These are phyloP conservation scores for Nicotiana obtusifolia DNA, from an alignment of 257 asterid species.

Conservation along the genomic window DNA sequence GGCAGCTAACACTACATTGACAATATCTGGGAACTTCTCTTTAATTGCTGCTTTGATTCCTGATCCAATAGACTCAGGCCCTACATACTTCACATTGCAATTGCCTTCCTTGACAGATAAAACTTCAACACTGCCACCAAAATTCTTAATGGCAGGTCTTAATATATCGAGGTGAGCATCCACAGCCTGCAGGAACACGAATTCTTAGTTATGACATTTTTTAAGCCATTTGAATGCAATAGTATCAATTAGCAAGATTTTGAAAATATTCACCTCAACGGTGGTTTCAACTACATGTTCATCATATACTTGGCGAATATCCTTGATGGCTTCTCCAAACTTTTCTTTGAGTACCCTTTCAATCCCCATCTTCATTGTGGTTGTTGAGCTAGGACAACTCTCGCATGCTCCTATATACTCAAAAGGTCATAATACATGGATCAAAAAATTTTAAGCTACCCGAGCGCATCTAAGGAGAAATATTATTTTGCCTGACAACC, in stretches of 20 bases:
- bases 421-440: not conserved
- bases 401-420: slow-evolving; percentile 62
- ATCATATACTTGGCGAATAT: slow-evolving; percentile 66
- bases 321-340: slow-evolving; percentile 76
- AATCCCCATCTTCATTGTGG: slow-evolving; percentile 92
- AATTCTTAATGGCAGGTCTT: slow-evolving; percentile 87
- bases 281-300: slow-evolving; percentile 36
- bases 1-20: slow-evolving; percentile 49
- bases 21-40: slow-evolving; percentile 81
- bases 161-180: slow-evolving; percentile 67
- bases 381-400: slow-evolving; percentile 87
- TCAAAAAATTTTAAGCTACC: not conserved
- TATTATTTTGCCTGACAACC: not conserved
- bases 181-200: slow-evolving; percentile 51
- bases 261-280: slow-evolving; percentile 46
- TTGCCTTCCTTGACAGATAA: slow-evolving; percentile 56
- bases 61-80: slow-evolving; percentile 81
- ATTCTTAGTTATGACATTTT: not conserved
- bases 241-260: not conserved
- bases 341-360: slow-evolving; percentile 84
- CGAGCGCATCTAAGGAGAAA: not conserved
- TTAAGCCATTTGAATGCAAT: not conserved
- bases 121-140: slow-evolving; percentile 78
- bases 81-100: slow-evolving; percentile 59
- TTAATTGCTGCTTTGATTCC: slow-evolving; percentile 92